phyloP scores from a whole-genome alignment of 495 filamentous ascomycete genomes.

The Aspergillus sclerotioniger region DNA sequence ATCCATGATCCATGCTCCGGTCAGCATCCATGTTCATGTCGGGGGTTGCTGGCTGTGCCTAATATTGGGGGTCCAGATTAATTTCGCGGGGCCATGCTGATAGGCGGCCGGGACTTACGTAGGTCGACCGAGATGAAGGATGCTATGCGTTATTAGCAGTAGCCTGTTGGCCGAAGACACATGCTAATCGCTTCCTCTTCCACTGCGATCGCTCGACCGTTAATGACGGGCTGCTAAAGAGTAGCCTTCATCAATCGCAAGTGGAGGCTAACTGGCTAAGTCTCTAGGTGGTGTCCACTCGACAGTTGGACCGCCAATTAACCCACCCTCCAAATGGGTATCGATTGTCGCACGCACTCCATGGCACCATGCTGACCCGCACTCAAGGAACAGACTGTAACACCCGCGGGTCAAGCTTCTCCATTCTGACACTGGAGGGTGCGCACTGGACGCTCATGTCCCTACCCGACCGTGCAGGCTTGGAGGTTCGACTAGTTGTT shows the following conservation, averaged over 20 bases:
- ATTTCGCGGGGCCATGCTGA: background rate
- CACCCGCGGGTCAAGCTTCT: constrained; percentile 13
- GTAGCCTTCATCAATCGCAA: background rate
- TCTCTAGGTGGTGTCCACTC: background rate
- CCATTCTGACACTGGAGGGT: constrained; percentile 3
- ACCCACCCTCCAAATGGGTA: background rate
- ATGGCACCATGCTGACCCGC: background rate
- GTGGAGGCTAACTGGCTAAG: background rate
- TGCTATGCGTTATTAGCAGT: background rate
- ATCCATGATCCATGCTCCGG: background rate
- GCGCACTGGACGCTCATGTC: background rate
- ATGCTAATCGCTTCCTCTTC: too few relatives aligned
- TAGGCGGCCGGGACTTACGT: background rate
- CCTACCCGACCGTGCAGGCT: background rate
- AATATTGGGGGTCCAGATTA: background rate
- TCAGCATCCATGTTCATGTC: background rate
- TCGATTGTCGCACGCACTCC: background rate
- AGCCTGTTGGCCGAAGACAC: too few relatives aligned
- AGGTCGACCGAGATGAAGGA: background rate
- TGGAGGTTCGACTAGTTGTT: background rate
- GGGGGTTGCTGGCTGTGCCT: background rate
- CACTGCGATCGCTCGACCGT: too few relatives aligned
- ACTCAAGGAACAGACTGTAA: background rate
- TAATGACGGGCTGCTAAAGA: background rate
- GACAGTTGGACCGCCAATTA: background rate